These are phyloP conservation scores for Backusella circina DNA, from an alignment of 192 early-diverging fungal species.

Conservation along the genomic window DNA sequence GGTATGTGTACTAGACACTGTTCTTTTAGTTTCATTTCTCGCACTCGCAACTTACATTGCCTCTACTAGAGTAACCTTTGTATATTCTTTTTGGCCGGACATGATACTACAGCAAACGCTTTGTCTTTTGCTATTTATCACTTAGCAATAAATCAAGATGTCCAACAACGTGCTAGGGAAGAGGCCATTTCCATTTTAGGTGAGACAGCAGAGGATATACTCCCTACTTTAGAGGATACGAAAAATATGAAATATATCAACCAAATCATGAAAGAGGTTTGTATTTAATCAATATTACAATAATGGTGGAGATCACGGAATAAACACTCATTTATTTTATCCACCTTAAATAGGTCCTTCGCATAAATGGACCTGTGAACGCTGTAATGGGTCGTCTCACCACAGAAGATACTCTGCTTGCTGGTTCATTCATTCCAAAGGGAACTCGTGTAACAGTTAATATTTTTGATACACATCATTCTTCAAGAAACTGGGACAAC, in stretches of 20 bases:
- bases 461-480: conserved; percentile 13
- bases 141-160: conserved; percentile 44
- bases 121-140: conserved; percentile 45
- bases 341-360: not conserved
- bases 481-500: conserved; percentile 24
- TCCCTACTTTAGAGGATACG: conserved; percentile 47
- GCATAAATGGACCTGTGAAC: conserved; percentile 5
- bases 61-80: conserved; percentile 12
- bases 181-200: conserved; percentile 52
- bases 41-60: not conserved
- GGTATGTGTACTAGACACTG: conserved; percentile 26
- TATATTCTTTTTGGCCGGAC: conserved; percentile 56
- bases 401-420: conserved; percentile 25
- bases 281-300: not conserved
- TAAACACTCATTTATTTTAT: not conserved
- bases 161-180: conserved; percentile 52
- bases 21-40: conserved; percentile 39
- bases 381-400: not conserved
- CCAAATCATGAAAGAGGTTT: conserved; percentile 47
- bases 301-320: not conserved
- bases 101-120: conserved; percentile 56
- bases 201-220: conserved; percentile 43
- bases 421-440: conserved; percentile 21
- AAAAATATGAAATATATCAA: conserved; percentile 51
- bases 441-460: conserved; percentile 8